A percentile compares a stretch with the other conserved stretches of the same genome.
Evolutionary conservation across 1,139 yeast species (phyloP).

Genomic region (Yamadazyma blattariae): DNA sequence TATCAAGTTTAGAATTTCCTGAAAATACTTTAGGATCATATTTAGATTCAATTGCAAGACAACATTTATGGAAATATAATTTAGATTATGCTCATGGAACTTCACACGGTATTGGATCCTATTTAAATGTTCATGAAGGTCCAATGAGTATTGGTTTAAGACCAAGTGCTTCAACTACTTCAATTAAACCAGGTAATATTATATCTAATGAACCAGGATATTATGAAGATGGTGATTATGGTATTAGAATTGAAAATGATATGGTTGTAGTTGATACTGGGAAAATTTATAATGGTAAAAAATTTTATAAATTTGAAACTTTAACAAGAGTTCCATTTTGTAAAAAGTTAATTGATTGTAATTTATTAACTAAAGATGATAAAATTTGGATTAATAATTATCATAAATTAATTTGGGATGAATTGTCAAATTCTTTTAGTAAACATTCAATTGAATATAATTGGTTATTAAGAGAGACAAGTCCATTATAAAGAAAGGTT

Average conservation of each 20-base stretch:
- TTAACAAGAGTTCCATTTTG: constrained; percentile 84
- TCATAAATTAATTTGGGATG: constrained; percentile 61
- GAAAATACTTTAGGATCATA: constrained; percentile 81
- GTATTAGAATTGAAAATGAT: constrained; percentile 90
- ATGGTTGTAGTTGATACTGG: constrained; percentile 57
- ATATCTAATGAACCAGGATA: constrained; percentile 95
- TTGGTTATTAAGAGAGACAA: constrained; percentile 79
- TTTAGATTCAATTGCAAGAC: constrained; percentile 88
- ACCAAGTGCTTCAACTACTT: constrained; percentile 40
- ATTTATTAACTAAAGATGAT: constrained; percentile 56
- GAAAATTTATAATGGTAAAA: constrained; percentile 44
- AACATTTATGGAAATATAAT: constrained; percentile 80
- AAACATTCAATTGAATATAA: constrained; percentile 53
- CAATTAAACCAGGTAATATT: constrained; percentile 69
- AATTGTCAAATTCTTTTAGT: constrained; percentile 45
- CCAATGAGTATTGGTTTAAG: constrained; percentile 90
- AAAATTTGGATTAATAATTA: constrained; percentile 65
- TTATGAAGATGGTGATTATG: constrained; percentile 89
- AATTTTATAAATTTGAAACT: constrained; percentile 76
- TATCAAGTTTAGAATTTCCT: constrained; percentile 78
- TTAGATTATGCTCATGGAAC: constrained; percentile 96
- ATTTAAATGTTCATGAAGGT: constrained; percentile 92
- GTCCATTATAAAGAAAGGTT: constrained; percentile 4
- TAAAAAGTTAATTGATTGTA: constrained; percentile 21
- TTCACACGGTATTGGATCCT: constrained; percentile 96